Percentiles rank a stretch among this genome's conserved stretches.
Evolutionary conservation across 345 rosid species (phyloP).

Genomic region (Salix viminalis): DNA sequence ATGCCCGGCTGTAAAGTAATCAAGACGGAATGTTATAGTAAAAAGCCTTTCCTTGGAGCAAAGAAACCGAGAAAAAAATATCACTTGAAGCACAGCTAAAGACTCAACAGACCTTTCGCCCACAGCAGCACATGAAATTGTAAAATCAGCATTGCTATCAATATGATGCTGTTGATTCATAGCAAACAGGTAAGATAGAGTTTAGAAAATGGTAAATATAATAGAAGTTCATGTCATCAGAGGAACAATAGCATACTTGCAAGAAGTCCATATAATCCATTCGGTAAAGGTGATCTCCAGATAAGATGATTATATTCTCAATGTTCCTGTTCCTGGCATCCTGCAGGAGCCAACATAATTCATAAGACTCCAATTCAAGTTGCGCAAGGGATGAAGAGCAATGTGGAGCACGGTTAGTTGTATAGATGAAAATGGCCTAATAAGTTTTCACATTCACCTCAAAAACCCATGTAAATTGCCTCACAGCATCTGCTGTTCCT

Average conservation of each 20-base stretch:
- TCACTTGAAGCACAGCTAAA: background rate
- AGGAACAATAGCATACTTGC: constrained; percentile 42
- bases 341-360: constrained; percentile 33
- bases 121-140: constrained; percentile 73
- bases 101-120: constrained; percentile 53
- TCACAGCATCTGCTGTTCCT: constrained; percentile 99
- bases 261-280: constrained; percentile 86
- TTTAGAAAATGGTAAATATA: background rate
- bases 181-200: constrained; percentile 16
- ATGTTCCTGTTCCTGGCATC: constrained; percentile 79
- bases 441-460: constrained; percentile 47
- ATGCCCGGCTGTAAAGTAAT: constrained; percentile 68
- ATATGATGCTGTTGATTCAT: constrained; percentile 61
- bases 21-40: constrained; percentile 6
- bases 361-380: constrained; percentile 8
- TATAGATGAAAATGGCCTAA: background rate
- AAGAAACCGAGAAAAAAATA: background rate
- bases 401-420: background rate
- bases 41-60: background rate
- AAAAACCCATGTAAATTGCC: constrained; percentile 92
- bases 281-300: constrained; percentile 88
- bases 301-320: constrained; percentile 72
- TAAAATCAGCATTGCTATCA: constrained; percentile 71
- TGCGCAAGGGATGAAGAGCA: background rate
- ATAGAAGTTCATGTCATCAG: background rate